Base-by-base conservation (phyloP, 148 eudicot species). In the Camellia sinensis region DNA sequence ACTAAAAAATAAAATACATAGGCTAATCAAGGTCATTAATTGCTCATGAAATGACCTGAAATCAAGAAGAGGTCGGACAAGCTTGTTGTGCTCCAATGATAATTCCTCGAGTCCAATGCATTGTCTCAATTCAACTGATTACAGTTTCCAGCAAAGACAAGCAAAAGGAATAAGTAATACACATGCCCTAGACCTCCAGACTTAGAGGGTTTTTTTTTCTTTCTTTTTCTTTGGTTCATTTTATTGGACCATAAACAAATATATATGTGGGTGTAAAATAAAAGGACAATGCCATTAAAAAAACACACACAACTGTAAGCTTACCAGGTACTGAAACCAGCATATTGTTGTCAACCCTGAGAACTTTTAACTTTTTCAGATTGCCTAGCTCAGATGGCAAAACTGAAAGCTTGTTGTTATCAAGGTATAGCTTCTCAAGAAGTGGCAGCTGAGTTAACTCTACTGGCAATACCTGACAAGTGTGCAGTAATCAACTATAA, bases 81-180 rank as follows among this genome's bases (percentile, higher is more conserved):
- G 92, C 88, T 92, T 97, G 92, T 97, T 97, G 89, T 97, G 94
- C 84, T 97, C 99, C 90, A 97, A 84, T 54, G 99, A 94, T 63
- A 97, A 89, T 89, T 94, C 99, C 81, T 94, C 93, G 77, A 97
- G 87, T 74, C 95, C 96, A 88, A 90, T 89, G 81, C 99, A 97
- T 83, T 97, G 93, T 79, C 93, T 88, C 87, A 97, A 75, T 81
- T 94, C 99, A 86, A 88, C 99, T 97, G 94, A 85, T 78, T 76
- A 78, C 77, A 73, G 66, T 71, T 48, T 81, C 85, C 64, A 82
- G 45, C 60, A 75, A 82, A 81, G 57, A 60, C 48, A 79, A 56
- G 18, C 22, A 57, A 60, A 70, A 73, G 40, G 53, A 44, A 73
- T 52, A 44, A 78, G 67, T 68, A 18, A 54, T 41, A 78, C 41